Evolutionary conservation across 495 filamentous ascomycete genomes (phyloP).

Genomic region (Aspergillus kassunensis): DNA sequence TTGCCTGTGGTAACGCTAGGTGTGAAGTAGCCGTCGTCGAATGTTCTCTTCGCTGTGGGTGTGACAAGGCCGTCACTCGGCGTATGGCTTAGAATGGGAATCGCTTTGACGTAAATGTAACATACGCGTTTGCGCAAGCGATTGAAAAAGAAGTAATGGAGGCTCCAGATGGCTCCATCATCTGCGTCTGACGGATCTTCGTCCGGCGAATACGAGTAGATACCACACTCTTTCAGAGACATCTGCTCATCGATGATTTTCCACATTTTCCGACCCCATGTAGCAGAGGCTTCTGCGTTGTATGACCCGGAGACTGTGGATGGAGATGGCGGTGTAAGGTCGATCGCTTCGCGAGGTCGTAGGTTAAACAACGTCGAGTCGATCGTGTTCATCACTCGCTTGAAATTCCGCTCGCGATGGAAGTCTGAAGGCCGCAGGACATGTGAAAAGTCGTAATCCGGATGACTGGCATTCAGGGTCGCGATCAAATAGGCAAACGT

Average conservation of each 20-base stretch:
- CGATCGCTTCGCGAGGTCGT: slow-evolving; percentile 55
- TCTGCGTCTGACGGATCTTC: slow-evolving; percentile 87
- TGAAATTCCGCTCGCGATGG: slow-evolving; percentile 67
- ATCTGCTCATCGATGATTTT: slow-evolving; percentile 87
- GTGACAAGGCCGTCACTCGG: slow-evolving; percentile 43
- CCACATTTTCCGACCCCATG: slow-evolving; percentile 89
- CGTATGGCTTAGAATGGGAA: slow-evolving; percentile 74
- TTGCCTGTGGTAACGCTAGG: slow-evolving; percentile 61
- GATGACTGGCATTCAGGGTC: slow-evolving; percentile 94
- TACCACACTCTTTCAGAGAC: slow-evolving; percentile 74
- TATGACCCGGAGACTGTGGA: slow-evolving; percentile 43
- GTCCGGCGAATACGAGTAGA: slow-evolving; percentile 80
- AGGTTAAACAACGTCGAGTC: slow-evolving; percentile 83
- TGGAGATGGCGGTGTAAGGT: slow-evolving; percentile 43
- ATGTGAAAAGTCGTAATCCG: slow-evolving; percentile 96
- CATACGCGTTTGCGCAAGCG: slow-evolving; percentile 88
- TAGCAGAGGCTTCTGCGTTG: slow-evolving; percentile 31
- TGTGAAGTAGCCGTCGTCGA: slow-evolving; percentile 47
- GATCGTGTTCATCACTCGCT: slow-evolving; percentile 74
- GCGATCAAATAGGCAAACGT: slow-evolving; percentile 96
- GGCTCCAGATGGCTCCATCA: slow-evolving; percentile 87
- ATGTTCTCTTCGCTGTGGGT: slow-evolving; percentile 43
- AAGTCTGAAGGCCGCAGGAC: slow-evolving; percentile 86
- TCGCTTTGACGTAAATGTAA: slow-evolving; percentile 83
- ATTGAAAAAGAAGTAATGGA: slow-evolving; percentile 98